These are phyloP conservation scores for Apiotrichum akiyoshidainum DNA, from an alignment of 1,284 basidiomycete genomes.

Conservation along the genomic window DNA sequence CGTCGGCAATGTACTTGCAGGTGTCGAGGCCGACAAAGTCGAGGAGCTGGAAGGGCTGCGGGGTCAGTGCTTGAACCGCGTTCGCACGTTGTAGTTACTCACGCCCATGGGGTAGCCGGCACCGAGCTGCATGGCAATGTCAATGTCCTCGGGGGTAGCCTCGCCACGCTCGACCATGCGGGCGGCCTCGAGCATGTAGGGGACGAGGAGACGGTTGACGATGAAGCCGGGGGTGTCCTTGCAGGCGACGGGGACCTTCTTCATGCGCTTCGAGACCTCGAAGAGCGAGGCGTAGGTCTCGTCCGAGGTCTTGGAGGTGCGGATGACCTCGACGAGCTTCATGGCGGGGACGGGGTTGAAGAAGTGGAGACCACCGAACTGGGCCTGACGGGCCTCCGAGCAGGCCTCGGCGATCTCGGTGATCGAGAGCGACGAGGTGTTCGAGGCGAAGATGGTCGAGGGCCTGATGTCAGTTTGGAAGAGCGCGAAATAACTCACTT, in stretches of 20 bases:
- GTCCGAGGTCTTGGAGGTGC: constrained; percentile 54
- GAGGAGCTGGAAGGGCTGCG: constrained; percentile 57
- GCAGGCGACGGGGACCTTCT: constrained; percentile 57
- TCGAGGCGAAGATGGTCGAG: constrained; percentile 56
- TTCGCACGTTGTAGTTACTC: constrained; percentile 19
- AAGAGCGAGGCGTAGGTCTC: constrained; percentile 53
- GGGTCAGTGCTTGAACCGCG: not conserved
- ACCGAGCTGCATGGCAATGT: constrained; percentile 61
- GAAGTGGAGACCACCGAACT: constrained; percentile 58
- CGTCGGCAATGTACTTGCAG: constrained; percentile 54
- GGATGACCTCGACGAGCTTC: constrained; percentile 60
- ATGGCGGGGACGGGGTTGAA: constrained; percentile 57
- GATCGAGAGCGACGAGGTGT: constrained; percentile 58
- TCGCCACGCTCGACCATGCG: constrained; percentile 60
- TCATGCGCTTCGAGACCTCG: constrained; percentile 55
- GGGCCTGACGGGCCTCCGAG: constrained; percentile 45
- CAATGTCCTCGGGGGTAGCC: constrained; percentile 58
- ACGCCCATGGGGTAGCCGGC: constrained; percentile 55
- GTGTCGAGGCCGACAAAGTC: constrained; percentile 57
- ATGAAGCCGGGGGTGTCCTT: constrained; percentile 59
- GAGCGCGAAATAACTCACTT: constrained; percentile 34
- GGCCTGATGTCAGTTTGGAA: constrained; percentile 8
- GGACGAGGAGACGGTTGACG: constrained; percentile 57
- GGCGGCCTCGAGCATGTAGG: constrained; percentile 59
- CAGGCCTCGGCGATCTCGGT: constrained; percentile 54